Conservation (phyloP, 495 filamentous ascomycete genomes). For the Aspergillus taichungensis region DNA sequence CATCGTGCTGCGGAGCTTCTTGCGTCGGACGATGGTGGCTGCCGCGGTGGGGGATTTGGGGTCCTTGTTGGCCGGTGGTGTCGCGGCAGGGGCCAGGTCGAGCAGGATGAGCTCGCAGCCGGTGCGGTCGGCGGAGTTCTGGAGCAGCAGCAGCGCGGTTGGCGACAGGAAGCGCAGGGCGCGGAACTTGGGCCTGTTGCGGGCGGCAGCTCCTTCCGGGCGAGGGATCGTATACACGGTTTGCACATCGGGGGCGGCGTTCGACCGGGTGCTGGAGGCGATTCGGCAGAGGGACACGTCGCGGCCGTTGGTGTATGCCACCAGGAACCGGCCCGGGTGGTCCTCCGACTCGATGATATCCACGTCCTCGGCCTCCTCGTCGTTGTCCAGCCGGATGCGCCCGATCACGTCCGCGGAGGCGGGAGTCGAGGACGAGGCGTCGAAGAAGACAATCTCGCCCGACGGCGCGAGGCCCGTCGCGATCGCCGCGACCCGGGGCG, state of each 20-base stretch:
- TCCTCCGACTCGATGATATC: conserved; percentile 56
- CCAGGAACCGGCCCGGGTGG: conserved; percentile 46
- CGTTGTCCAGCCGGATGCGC: conserved; percentile 50
- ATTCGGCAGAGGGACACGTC: conserved; percentile 51
- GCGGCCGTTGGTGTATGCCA: conserved; percentile 73
- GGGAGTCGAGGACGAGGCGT: conserved; percentile 47
- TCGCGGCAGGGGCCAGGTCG: conserved; percentile 19
- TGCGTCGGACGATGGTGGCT: conserved; percentile 41
- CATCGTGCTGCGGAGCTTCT: conserved; percentile 46
- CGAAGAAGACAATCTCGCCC: conserved; percentile 73
- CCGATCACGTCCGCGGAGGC: conserved; percentile 53
- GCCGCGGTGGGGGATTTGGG: not conserved
- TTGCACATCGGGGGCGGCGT: conserved; percentile 44
- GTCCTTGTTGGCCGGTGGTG: conserved; percentile 4
- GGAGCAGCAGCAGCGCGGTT: conserved; percentile 37
- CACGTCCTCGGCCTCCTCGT: conserved; percentile 71
- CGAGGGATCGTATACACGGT: conserved; percentile 53
- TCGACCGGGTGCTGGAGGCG: conserved; percentile 29
- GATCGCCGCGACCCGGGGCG: conserved; percentile 57
- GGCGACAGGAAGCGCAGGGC: conserved; percentile 67
- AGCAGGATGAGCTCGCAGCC: conserved; percentile 68
- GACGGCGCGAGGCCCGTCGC: conserved; percentile 65
- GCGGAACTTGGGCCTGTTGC: conserved; percentile 44
- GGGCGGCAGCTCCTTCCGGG: conserved; percentile 35
- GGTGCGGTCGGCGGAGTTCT: conserved; percentile 44